These are phyloP conservation scores for Salvia splendens DNA, from an alignment of 257 asterid species.

Conservation along the genomic window DNA sequence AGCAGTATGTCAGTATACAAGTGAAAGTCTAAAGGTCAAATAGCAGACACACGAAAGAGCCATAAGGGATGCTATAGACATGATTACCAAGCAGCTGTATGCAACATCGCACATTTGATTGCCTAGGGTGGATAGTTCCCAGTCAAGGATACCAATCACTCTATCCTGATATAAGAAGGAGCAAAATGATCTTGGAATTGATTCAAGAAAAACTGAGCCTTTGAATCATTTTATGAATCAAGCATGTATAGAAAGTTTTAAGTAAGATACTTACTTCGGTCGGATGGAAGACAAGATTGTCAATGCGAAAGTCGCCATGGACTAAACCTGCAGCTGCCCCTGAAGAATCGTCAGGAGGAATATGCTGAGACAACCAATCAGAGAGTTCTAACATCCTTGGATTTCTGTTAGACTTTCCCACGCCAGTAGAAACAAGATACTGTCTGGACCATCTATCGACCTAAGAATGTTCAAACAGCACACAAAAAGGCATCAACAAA, in stretches of 20 bases:
- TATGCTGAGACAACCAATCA: constrained; percentile 79
- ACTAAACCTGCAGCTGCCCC: constrained; percentile 84
- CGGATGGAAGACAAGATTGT: constrained; percentile 96
- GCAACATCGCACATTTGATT: constrained; percentile 99
- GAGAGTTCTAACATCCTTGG: constrained; percentile 82
- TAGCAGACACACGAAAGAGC: constrained; percentile 5
- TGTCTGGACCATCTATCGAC: constrained; percentile 97
- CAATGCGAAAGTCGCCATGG: constrained; percentile 96
- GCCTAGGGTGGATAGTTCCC: constrained; percentile 96
- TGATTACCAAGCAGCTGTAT: constrained; percentile 79
- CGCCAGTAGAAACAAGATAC: constrained; percentile 82
- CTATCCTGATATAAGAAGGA: constrained; percentile 64
- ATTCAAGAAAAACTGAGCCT: constrained; percentile 11
- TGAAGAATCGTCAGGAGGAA: constrained; percentile 90
- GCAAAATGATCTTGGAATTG: not conserved
- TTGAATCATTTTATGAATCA: not conserved
- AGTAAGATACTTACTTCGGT: constrained; percentile 61
- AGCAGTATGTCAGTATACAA: constrained; percentile 20
- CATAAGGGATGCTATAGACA: constrained; percentile 31
- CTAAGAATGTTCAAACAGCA: constrained; percentile 42
- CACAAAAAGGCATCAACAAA: constrained; percentile 6
- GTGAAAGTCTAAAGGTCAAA: not conserved
- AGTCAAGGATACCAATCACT: constrained; percentile 92
- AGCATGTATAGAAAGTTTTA: not conserved
- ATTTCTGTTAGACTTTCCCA: constrained; percentile 79